These are phyloP conservation scores for Beauveria asiatica DNA, from an alignment of 2,329 filamentous ascomycete species.

Conservation along the genomic window DNA sequence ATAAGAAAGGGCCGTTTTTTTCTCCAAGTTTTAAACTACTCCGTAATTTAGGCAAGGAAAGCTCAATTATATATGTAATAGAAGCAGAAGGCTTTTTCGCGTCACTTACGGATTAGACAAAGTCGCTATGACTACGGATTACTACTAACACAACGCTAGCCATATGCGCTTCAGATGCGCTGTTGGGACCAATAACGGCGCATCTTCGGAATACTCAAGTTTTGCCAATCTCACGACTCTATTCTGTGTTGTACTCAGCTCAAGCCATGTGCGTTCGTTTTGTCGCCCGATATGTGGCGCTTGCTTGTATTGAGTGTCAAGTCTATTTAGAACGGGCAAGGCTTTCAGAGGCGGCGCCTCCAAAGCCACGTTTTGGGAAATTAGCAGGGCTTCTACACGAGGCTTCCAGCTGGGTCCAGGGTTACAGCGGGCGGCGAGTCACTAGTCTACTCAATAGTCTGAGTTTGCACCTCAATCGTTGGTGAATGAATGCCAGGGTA, in stretches of 20 bases:
- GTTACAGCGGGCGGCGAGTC: not conserved
- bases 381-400: not conserved
- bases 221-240: not conserved
- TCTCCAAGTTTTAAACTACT: too few species aligned
- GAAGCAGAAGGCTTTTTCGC: not conserved
- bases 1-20: too few species aligned
- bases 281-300: not conserved
- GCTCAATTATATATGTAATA: not conserved
- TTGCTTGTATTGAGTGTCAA: not conserved
- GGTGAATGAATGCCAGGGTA: not conserved
- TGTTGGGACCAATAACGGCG: not conserved
- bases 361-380: not conserved
- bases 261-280: not conserved
- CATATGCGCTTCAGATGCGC: not conserved
- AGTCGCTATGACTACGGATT: too few species aligned
- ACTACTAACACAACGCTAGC: not conserved
- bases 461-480: not conserved
- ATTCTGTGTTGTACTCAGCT: not conserved
- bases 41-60: not conserved
- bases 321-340: slow-evolving; percentile 8
- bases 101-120: not conserved
- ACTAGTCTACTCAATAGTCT: not conserved
- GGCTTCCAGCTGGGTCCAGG: not conserved
- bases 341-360: not conserved
- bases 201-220: not conserved